Evolutionary conservation across 768 basidiomycete genomes (phyloP).

Genomic region (Auriscalpium orientale): DNA sequence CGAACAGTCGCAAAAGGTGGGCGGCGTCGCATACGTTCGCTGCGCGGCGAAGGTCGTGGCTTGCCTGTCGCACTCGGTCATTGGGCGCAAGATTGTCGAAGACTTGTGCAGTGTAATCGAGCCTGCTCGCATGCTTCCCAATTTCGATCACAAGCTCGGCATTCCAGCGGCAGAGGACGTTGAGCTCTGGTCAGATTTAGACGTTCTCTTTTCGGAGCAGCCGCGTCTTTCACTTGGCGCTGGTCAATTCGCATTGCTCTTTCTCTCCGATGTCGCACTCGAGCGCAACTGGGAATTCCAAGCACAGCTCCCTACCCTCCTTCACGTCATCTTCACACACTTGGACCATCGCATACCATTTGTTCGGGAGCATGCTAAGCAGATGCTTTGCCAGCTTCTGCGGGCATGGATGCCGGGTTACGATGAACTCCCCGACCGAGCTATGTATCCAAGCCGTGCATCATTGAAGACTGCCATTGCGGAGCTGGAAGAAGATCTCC

Average conservation of each 20-base stretch:
- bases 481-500: constrained; percentile 51
- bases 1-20: constrained; percentile 81
- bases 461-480: constrained; percentile 44
- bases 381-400: constrained; percentile 79
- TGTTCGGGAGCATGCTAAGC: constrained; percentile 62
- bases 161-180: constrained; percentile 57
- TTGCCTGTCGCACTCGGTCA: constrained; percentile 70
- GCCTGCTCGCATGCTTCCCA: constrained; percentile 77
- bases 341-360: constrained; percentile 69
- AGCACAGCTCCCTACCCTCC: constrained; percentile 60
- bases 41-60: constrained; percentile 80
- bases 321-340: constrained; percentile 77
- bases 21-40: constrained; percentile 66
- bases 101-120: constrained; percentile 83
- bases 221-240: constrained; percentile 67
- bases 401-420: constrained; percentile 78
- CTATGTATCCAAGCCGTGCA: constrained; percentile 36
- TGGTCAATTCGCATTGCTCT: constrained; percentile 84
- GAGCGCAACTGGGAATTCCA: constrained; percentile 72
- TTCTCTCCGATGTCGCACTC: constrained; percentile 68
- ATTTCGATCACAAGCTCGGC: constrained; percentile 62
- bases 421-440: constrained; percentile 60
- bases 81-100: constrained; percentile 67
- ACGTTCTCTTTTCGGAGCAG: constrained; percentile 65
- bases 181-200: constrained; percentile 75